A percentile compares a stretch with the other conserved stretches of the same genome.
Evolutionary conservation across 179 eudicot genomes (phyloP).

Genomic region (Patellifolia procumbens): DNA sequence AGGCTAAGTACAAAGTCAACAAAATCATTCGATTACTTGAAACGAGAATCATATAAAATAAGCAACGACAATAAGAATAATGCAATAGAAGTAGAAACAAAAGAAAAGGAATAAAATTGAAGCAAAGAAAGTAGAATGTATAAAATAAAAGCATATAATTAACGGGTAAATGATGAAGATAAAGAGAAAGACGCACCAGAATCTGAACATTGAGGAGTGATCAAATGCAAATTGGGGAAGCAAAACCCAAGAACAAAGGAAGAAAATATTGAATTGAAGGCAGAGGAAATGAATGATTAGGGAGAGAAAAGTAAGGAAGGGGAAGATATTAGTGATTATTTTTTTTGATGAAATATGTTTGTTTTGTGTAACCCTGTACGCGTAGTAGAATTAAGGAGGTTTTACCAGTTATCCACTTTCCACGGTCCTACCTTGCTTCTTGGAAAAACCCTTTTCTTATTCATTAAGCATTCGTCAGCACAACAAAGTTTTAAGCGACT

Average conservation of each 20-base stretch:
- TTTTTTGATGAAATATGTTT: too few species aligned
- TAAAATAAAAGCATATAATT: not conserved
- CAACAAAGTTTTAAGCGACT: too few species aligned
- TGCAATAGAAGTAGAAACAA: not conserved
- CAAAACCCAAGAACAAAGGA: not conserved
- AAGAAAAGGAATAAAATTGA: not conserved
- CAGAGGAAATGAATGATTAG: too few species aligned
- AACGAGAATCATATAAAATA: not conserved
- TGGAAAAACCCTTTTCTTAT: too few species aligned
- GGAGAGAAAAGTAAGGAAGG: too few species aligned
- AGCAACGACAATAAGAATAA: not conserved
- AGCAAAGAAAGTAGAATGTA: not conserved
- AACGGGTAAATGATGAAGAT: not conserved
- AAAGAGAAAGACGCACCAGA: conserved; percentile 27
- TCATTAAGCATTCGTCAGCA: too few species aligned
- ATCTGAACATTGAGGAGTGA: conserved; percentile 34
- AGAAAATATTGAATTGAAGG: too few species aligned
- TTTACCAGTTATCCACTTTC: too few species aligned
- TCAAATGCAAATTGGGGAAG: not conserved
- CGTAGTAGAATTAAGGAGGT: too few species aligned
- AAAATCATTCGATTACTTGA: not conserved
- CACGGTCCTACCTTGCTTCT: too few species aligned
- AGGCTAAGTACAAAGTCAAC: not conserved
- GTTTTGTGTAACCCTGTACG: too few species aligned
- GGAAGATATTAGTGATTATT: too few species aligned